Base-by-base conservation (phyloP, 2,329 filamentous ascomycete genomes). In the Xylaria sp. region DNA sequence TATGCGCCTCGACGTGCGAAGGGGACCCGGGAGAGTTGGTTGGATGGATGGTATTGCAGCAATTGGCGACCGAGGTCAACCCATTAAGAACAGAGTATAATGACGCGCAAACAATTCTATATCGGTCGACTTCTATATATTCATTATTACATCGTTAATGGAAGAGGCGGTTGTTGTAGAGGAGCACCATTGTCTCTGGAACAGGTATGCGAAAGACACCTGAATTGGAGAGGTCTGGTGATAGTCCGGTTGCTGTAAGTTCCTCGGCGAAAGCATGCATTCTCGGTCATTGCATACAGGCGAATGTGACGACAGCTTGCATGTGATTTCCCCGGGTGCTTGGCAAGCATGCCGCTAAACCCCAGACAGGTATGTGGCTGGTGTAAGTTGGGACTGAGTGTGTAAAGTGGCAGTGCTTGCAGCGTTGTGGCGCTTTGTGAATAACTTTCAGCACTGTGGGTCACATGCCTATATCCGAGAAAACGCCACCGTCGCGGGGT, bases 241-340 rank as follows among this genome's bases (percentile, higher is more conserved):
- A 57, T 19, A 14, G 32, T 50, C 30, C 6, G 21, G 45, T 39
- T n/a, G 30, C 39, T 11, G 48, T 54, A 14, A 55, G 67, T 73
- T 72, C 75, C 75, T 76, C 75, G 75, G 75, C 70, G 73, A 69
- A 65, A 71, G 69, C 67, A 34, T 72, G 60, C 58, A 50, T 30
- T 51, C 57, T 53, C 54, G 64, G 45, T 30, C 56, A 58, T 47
- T 65, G 55, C 51, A 60, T 70, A 56, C 27, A 54, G 53, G 34
- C 67, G 60, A 68, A 67, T 64, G 74, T 77, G 75, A 74, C 75
- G 74, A 75, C 62, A 69, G 64, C 65, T 74, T 66, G 71, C 75
- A 77, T 77, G 75, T 77, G 75, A 77, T 74, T 69, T 32, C 68
- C 60, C 64, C 53, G 56, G 62, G 50, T 32, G 50, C 61, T 68